Base-by-base conservation (phyloP, 169 alveolate species). In the Cryptosporidium felis region DNA sequence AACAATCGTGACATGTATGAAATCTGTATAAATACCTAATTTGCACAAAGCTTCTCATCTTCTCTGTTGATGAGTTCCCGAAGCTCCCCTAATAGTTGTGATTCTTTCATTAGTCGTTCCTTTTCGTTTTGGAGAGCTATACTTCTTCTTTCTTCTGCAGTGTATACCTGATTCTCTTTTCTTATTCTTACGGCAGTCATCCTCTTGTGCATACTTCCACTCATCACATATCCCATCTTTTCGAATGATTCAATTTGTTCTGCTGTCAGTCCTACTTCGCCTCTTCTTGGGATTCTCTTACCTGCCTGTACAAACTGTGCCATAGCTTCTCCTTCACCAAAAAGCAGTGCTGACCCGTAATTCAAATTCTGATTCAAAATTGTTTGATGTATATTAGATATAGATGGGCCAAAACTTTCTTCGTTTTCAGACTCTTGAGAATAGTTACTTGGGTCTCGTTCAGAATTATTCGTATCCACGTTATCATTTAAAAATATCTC, bases 221-320 rank as follows among this genome's bases (percentile, higher is more conserved):
- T 93, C 98, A 96, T 96, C 26, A 96, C 98, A 82, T 95, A 96
- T 10, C 98, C 98, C 32, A 95, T 88, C 32, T 88, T 90, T 89
- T 96, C 98, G 63, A 92, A 94, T 38, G 80, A 63, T 88, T 94
- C 96, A 26, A 96, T 95, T 58, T 95, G 94, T 44, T 95, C 98
- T n/a, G 95, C 94, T 0, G 97, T 91, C 38, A 94, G 63, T 6
- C 98, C 98, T 14, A 94, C 98, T 80, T 95, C 97, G 30, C 98
- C 97, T 91, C 96, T 91, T 80, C 97, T 91, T 18, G 97, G 96
- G 34, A 94, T 94, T 62, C 97, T 89, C 63, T 94, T 94, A 21
- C 96, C 97, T 36, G 93, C 82, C 47, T 93, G 94, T 3, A 92
- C 93, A 92, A 90, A 94, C 36, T 94, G 94, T 21, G 97, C 96